A percentile compares a stretch with the other conserved stretches of the same genome.
Conservation (phyloP, 1,284 basidiomycete genomes). For the Cystobasidiaceae sp. region DNA sequence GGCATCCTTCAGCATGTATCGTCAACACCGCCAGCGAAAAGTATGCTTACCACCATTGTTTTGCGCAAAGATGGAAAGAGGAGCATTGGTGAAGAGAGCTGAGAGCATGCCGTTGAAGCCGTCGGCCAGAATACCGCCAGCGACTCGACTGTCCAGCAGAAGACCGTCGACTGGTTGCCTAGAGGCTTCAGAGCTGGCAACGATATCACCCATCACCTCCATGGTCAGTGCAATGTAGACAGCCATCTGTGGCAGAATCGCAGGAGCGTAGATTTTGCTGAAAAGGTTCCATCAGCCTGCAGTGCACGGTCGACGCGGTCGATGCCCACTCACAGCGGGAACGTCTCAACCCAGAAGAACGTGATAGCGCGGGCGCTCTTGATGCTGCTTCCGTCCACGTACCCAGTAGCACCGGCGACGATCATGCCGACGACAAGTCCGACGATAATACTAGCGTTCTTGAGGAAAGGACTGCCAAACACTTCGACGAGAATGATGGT, state of each 20-base stretch:
- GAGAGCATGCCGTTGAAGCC: slow-evolving; percentile 61
- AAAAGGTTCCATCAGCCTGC: no score
- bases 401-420: slow-evolving; percentile 13
- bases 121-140: slow-evolving; percentile 72
- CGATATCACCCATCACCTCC: slow-evolving; percentile 69
- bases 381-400: slow-evolving; percentile 27
- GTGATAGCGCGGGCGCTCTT: slow-evolving; percentile 48
- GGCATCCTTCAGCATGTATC: not conserved
- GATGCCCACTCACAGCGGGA: not conserved
- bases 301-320: no score
- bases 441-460: slow-evolving; percentile 52
- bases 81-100: slow-evolving; percentile 72
- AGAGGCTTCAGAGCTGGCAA: slow-evolving; percentile 61
- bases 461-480: slow-evolving; percentile 75
- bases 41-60: slow-evolving; percentile 66
- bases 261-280: slow-evolving; percentile 72
- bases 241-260: slow-evolving; percentile 74
- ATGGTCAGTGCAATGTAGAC: slow-evolving; percentile 66
- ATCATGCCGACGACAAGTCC: slow-evolving; percentile 28
- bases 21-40: not conserved
- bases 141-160: slow-evolving; percentile 67
- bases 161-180: slow-evolving; percentile 51
- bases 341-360: slow-evolving; percentile 60
- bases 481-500: slow-evolving; percentile 66
- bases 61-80: slow-evolving; percentile 73